These are phyloP conservation scores for Conidiobolus incongruus DNA, from an alignment of 371 early-diverging fungal genomes.

Conservation along the genomic window DNA sequence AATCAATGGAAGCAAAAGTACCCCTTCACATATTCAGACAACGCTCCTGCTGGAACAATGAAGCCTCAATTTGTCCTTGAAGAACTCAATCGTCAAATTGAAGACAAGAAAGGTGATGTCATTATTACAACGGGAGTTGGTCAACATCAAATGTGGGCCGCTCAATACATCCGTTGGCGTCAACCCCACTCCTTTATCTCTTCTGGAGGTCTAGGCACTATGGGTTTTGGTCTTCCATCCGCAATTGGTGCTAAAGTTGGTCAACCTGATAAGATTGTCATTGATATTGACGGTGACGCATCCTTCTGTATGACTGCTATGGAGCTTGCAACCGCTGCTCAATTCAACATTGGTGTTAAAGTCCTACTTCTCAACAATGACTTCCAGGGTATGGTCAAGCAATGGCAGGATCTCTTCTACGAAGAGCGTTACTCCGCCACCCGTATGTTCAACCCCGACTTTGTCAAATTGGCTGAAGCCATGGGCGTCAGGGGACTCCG, in stretches of 20 bases:
- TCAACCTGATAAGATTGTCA: constrained; percentile 72
- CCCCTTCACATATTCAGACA: constrained; percentile 65
- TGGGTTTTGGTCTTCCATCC: constrained; percentile 90
- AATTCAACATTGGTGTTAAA: constrained; percentile 91
- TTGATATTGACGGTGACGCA: constrained; percentile 94
- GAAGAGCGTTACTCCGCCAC: constrained; percentile 86
- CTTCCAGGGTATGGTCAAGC: constrained; percentile 98
- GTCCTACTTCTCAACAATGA: constrained; percentile 87
- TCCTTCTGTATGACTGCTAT: constrained; percentile 94
- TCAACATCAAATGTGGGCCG: constrained; percentile 97
- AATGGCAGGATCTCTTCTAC: constrained; percentile 96
- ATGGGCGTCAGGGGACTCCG: constrained; percentile 81
- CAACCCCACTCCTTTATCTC: constrained; percentile 72
- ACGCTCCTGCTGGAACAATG: constrained; percentile 18
- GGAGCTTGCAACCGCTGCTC: constrained; percentile 89
- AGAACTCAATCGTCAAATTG: constrained; percentile 66
- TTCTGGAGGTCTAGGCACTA: constrained; percentile 93
- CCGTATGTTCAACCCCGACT: constrained; percentile 91
- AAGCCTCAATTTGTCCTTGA: constrained; percentile 88
- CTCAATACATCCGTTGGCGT: constrained; percentile 68
- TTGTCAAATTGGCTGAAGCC: constrained; percentile 87
- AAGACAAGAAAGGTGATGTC: constrained; percentile 66
- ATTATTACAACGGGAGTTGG: constrained; percentile 92
- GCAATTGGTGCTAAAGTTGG: constrained; percentile 94
- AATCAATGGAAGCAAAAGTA: constrained; percentile 70